Percentiles rank a stretch among this genome's conserved stretches.
These are phyloP conservation scores for Neospermospora avenae DNA, from an alignment of 2,329 filamentous ascomycete genomes.

Conservation along the genomic window DNA sequence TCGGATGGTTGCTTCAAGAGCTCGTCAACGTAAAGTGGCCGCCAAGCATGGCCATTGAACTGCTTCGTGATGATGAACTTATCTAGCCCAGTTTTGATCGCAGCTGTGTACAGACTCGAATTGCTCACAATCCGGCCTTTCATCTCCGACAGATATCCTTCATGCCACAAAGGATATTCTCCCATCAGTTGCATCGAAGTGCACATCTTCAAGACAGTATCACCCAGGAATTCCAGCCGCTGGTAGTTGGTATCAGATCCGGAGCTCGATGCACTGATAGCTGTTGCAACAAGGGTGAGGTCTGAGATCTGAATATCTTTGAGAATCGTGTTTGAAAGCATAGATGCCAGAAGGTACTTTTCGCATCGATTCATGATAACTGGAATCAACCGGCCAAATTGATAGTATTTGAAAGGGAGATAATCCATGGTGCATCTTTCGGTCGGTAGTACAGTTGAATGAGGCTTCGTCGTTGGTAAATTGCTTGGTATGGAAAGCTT, in stretches of 20 bases:
- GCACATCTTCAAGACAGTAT: conserved; percentile 75
- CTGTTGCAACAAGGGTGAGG: conserved; percentile 57
- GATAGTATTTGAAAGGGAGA: conserved; percentile 39
- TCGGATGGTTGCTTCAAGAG: conserved; percentile 31
- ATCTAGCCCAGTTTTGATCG: conserved; percentile 62
- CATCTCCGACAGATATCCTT: conserved; percentile 67
- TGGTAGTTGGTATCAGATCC: conserved; percentile 68
- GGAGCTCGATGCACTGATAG: conserved; percentile 66
- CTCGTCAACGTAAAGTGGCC: conserved; percentile 55
- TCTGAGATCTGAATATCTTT: conserved; percentile 50
- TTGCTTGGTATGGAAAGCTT: conserved; percentile 4
- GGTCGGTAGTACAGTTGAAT: conserved; percentile 44
- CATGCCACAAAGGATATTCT: conserved; percentile 63
- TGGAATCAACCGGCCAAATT: conserved; percentile 63
- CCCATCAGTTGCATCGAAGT: conserved; percentile 62
- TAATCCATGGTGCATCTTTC: conserved; percentile 48
- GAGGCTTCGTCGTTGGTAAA: conserved; percentile 38
- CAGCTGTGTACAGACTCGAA: conserved; percentile 62
- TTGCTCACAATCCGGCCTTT: conserved; percentile 76
- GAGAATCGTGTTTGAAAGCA: conserved; percentile 56
- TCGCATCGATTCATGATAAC: conserved; percentile 70
- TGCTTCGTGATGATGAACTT: conserved; percentile 65
- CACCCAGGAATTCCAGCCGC: conserved; percentile 81
- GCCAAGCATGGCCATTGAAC: conserved; percentile 73
- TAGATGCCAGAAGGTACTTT: conserved; percentile 57